Percentiles rank a stretch among this genome's conserved stretches.
phyloP scores from a whole-genome alignment of 257 asterid species.

The Nicotiana noctiflora region DNA sequence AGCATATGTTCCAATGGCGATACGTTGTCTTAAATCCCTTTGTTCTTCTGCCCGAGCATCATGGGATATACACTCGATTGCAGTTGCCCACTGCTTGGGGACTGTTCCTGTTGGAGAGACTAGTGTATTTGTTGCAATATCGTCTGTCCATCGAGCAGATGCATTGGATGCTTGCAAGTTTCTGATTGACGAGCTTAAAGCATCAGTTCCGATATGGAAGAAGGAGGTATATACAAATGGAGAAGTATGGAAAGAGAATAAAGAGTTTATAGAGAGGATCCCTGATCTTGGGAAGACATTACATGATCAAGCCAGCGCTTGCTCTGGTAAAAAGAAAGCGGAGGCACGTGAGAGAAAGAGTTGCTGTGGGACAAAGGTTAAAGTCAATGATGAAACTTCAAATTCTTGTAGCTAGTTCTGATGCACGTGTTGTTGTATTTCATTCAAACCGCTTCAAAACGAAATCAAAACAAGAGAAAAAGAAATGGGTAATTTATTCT shows the following conservation, averaged over 20 bases:
- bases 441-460: not conserved
- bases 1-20: conserved; percentile 90
- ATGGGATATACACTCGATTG: conserved; percentile 60
- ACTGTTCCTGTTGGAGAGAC: conserved; percentile 80
- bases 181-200: conserved; percentile 87
- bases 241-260: conserved; percentile 94
- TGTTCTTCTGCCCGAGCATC: conserved; percentile 76
- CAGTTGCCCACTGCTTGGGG: conserved; percentile 78
- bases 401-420: conserved; percentile 17
- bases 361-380: conserved; percentile 55
- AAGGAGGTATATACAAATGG: conserved; percentile 88
- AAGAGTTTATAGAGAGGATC: conserved; percentile 66
- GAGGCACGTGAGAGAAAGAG: conserved; percentile 31
- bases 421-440: not conserved
- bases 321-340: conserved; percentile 33
- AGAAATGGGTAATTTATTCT: not conserved
- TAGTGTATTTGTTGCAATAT: conserved; percentile 76
- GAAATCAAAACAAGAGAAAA: not conserved
- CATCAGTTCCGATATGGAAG: conserved; percentile 95
- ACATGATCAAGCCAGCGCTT: conserved; percentile 6
- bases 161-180: conserved; percentile 82
- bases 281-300: conserved; percentile 38
- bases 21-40: conserved; percentile 66
- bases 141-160: conserved; percentile 76
- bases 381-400: conserved; percentile 23